Base-by-base conservation (phyloP, 75 land plant species). In the Picea sitchensis region DNA sequence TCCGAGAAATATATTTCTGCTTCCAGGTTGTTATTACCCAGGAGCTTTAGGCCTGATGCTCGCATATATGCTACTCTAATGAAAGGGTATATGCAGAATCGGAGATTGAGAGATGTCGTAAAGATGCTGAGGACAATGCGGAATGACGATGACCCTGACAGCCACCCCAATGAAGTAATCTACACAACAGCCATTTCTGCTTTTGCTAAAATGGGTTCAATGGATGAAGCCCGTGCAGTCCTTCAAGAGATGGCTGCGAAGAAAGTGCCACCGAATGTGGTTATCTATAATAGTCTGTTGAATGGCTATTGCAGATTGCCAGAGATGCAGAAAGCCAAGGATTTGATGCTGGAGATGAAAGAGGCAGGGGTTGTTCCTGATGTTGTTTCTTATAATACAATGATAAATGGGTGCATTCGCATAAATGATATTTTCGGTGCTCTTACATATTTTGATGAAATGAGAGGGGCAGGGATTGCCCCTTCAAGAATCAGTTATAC, bases 401-500 rank as follows among this genome's bases (percentile, higher is more conserved):
- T 97, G 38, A 90, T 97, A 47, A 87, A 97, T 83, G 99, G 99
- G 61, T 91, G 92, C 69, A 85, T 97, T 58, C 77, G 84, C 64
- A 73, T 84, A 14, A 95, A 91, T 75, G 95, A 97, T 77, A 95
- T 86, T 73, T 87, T 83, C 5, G 91, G 86, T 2, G 99, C 99
- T 36, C 80, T 97, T 54, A 77, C 82, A 0, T 84, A 64, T 85
- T 97, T 95, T 76, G 86, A 86, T 67, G 88, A 88, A 85, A 97
- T 97, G 99, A 80, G 98, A 23, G 80, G 84, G 47, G 87, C 80
- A 36, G 95, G 95, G 9, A 91, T 97, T 62, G 87, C 92, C 2
- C 98, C 98, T 20, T 84, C 99, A 18, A 89, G 89, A 77, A 80
- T 94, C 18, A 97, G 92, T 78, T 97, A 95, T 84, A 94, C 97